Evolutionary conservation across 2,329 filamentous ascomycete genomes (phyloP).

Genomic region (Didymella pinodella): DNA sequence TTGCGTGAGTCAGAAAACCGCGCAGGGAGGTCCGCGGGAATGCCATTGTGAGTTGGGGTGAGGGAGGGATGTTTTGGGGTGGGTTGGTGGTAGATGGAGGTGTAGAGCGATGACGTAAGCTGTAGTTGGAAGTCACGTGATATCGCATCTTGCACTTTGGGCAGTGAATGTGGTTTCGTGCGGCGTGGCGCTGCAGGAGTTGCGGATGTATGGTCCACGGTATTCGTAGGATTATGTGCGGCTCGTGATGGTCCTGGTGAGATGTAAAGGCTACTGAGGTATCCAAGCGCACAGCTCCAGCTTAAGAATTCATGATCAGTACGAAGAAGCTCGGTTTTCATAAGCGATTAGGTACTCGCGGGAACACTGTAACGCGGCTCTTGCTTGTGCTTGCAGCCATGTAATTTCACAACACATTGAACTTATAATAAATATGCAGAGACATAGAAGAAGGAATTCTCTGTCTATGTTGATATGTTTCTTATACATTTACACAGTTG

Average conservation of each 20-base stretch:
- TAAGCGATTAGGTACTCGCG: no score
- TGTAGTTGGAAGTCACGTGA: slow-evolving; percentile 3
- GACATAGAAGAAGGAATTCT: no score
- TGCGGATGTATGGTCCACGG: no score
- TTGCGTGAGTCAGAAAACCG: slow-evolving; percentile 57
- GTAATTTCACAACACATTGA: no score
- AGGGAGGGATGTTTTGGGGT: no score
- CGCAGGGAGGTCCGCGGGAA: slow-evolving; percentile 57
- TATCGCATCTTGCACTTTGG: not conserved
- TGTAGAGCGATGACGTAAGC: slow-evolving; percentile 15
- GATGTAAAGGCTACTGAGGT: not conserved
- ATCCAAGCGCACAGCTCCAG: not conserved
- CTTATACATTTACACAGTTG: no score
- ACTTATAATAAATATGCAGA: no score
- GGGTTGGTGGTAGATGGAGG: no score
- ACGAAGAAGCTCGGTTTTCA: no score
- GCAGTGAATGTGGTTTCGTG: not conserved
- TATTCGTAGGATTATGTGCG: not conserved
- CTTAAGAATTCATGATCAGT: not conserved
- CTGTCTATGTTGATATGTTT: no score
- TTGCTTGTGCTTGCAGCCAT: no score
- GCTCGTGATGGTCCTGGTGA: not conserved
- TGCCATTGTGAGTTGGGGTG: slow-evolving; percentile 40
- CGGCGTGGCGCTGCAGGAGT: not conserved
- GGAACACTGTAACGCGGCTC: no score